Percentiles rank a stretch among this genome's conserved stretches.
Conservation (phyloP, 306 rosid genomes). For the Begonia fuchsioides region DNA sequence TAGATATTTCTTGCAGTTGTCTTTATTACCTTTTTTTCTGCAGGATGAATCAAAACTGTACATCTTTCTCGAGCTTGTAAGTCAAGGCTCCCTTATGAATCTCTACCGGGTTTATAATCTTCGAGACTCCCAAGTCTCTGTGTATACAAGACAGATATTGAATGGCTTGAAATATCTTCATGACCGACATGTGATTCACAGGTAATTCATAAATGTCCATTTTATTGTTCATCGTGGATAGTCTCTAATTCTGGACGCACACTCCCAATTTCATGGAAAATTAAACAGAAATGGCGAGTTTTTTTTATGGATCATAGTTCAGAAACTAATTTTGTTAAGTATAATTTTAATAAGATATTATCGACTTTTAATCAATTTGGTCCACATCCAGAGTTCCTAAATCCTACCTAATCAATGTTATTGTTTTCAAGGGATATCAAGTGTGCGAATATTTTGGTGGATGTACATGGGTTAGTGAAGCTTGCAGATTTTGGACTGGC, state of each 20-base stretch:
- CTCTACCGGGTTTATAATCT: conserved; percentile 50
- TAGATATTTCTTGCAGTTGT: too few relatives aligned
- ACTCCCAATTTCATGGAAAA: too few relatives aligned
- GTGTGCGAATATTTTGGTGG: conserved; percentile 91
- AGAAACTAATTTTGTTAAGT: too few relatives aligned
- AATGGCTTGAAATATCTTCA: conserved; percentile 90
- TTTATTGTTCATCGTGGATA: too few relatives aligned
- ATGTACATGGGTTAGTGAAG: conserved; percentile 85
- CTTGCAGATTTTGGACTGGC: conserved; percentile 98
- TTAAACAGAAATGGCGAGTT: too few relatives aligned
- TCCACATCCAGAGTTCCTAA: not conserved
- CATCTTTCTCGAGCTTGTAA: conserved; percentile 82
- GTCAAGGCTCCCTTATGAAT: conserved; percentile 70
- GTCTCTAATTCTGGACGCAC: too few relatives aligned
- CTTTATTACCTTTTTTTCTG: conserved; percentile 9
- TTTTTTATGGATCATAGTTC: too few relatives aligned
- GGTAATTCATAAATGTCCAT: conserved; percentile 28
- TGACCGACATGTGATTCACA: conserved; percentile 73
- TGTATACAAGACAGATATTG: conserved; percentile 80
- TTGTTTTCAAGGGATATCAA: conserved; percentile 55
- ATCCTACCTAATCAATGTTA: too few relatives aligned
- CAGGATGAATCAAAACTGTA: conserved; percentile 78
- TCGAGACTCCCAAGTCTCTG: conserved; percentile 70
- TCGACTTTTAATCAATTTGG: conserved; percentile 1
- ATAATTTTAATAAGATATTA: too few relatives aligned